Conservation (phyloP, 2,329 filamentous ascomycete genomes). For the Talaromyces islandicus region DNA sequence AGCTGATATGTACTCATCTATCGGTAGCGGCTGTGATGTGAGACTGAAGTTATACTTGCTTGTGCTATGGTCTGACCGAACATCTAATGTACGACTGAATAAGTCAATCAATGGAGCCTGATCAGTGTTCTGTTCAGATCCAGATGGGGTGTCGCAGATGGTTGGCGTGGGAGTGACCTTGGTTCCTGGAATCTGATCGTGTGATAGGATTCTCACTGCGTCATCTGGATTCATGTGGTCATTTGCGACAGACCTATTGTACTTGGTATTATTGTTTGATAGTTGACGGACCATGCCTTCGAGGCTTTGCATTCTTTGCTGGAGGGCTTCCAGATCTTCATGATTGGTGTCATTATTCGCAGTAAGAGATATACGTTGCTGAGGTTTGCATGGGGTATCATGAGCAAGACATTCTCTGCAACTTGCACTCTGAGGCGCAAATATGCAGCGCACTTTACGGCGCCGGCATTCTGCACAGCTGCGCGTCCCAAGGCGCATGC, state of each 20-base stretch:
- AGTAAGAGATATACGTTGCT: not conserved
- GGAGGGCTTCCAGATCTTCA: not conserved
- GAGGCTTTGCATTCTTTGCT: not conserved
- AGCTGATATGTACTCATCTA: not conserved
- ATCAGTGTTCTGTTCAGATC: not conserved
- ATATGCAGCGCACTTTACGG: conserved; percentile 3
- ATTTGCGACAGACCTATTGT: not conserved
- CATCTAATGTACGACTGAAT: not conserved
- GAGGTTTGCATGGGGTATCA: not conserved
- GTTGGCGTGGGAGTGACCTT: not conserved
- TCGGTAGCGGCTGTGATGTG: not conserved
- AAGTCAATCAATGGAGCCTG: not conserved
- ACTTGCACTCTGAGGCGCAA: not conserved
- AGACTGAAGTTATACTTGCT: not conserved
- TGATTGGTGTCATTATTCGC: not conserved
- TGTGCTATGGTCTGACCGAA: not conserved
- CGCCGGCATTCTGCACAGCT: conserved; percentile 1
- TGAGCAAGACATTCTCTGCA: not conserved
- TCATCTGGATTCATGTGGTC: not conserved
- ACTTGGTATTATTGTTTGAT: not conserved
- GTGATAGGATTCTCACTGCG: not conserved
- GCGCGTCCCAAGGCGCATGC: conserved; percentile 1
- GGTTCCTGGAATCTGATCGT: not conserved
- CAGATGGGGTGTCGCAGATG: not conserved
- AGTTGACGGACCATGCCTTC: not conserved